Base-by-base conservation (phyloP, 495 filamentous ascomycete genomes). In the Penicillium simplicissimum region DNA sequence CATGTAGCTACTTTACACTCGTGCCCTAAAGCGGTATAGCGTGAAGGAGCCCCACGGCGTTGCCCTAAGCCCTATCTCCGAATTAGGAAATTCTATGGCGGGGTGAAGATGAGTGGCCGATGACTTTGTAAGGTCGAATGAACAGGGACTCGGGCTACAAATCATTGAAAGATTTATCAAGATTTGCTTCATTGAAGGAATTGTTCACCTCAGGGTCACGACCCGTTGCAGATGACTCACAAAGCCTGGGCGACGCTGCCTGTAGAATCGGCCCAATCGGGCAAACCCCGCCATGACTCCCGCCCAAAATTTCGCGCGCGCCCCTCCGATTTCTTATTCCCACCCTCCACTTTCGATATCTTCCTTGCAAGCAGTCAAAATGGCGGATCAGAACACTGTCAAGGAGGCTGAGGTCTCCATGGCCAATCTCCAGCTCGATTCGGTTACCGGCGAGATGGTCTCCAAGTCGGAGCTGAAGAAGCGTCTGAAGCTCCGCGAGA, bases 401-500 rank as follows among this genome's bases (percentile, higher is more conserved):
- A 71, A 78, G 59, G 88, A 88, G 81, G 83, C 82, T 59, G 84
- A 85, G 62, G 80, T 77, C 60, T 83, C 85, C 73, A 76, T 89
- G 67, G 85, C 86, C 71, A 92, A 93, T 71, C 83, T 93, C 62
- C 82, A 91, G 71, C 81, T 90, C 33, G 92, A 96, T 73, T 90
- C 94, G 61, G 88, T 89, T 60, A 94, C 92, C 40, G 92, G 91
- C 63, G 92, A 96, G 78, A 86, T 81, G 76, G 83, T 85, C 42
- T 93, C 91, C 78, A 95, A 96, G 87, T 85, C 88, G 25, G 92
- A 94, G 77, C 81, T 95, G 74, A 98, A 98, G 90, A 94, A 91
- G 82, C 88, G 94, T 70, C 87, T 93, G 82, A 98, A 97, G 89
- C 81, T 88, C 72, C 88, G 95, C 66, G 85, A 92, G 72, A 87